A percentile compares a stretch with the other conserved stretches of the same genome.
Conservation (phyloP, 805 yeast genomes). For the Candida bentonensis region DNA sequence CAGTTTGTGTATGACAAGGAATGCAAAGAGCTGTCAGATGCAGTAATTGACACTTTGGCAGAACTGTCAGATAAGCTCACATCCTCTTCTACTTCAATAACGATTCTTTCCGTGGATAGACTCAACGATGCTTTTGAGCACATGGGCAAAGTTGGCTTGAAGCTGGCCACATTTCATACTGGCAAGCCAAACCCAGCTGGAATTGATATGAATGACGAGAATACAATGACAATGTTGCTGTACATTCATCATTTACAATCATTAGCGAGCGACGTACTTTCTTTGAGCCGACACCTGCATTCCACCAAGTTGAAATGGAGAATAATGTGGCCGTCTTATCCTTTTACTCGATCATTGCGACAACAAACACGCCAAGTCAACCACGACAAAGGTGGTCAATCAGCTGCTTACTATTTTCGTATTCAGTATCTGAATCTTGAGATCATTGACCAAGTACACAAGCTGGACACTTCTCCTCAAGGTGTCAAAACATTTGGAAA, state of each 20-base stretch:
- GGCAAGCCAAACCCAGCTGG: background rate
- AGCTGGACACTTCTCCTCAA: background rate
- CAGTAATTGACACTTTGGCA: background rate
- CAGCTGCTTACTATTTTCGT: background rate
- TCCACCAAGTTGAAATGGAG: background rate
- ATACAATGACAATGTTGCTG: background rate
- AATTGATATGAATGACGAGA: background rate
- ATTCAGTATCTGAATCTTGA: background rate
- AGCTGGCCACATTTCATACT: background rate
- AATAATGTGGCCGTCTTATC: background rate
- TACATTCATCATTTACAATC: background rate
- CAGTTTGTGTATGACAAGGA: background rate
- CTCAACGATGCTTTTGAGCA: background rate
- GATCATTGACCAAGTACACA: background rate
- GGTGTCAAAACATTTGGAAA: background rate
- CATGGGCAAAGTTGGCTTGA: background rate
- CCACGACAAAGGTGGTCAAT: slow-evolving; percentile 1
- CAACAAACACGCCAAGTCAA: background rate
- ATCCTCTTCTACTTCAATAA: background rate
- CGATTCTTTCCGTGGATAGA: background rate
- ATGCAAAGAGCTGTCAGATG: background rate
- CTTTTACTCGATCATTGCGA: background rate
- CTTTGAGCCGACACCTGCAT: background rate
- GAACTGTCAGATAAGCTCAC: background rate
- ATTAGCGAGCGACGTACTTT: background rate